Percentiles rank a stretch among this genome's conserved stretches.
phyloP scores from a whole-genome alignment of 1,139 yeast species.

The Candida sp. region DNA sequence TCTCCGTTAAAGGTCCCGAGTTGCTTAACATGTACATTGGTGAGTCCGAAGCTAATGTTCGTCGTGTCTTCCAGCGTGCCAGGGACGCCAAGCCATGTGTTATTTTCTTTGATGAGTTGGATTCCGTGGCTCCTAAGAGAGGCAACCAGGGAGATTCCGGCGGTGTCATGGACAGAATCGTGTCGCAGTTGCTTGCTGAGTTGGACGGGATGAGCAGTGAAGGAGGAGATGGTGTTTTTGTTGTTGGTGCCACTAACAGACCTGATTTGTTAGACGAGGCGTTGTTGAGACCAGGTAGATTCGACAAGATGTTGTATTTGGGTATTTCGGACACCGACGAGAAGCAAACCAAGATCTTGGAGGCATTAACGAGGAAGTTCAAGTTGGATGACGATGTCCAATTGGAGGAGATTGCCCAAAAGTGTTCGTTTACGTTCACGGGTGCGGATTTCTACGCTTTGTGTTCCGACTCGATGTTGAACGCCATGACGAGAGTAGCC shows the following conservation, averaged over 20 bases:
- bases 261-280: conserved; percentile 97
- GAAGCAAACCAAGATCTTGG: conserved; percentile 83
- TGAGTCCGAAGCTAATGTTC: conserved; percentile 96
- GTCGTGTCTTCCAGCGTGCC: conserved; percentile 92
- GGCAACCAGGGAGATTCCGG: conserved; percentile 99
- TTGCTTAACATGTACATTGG: conserved; percentile 97
- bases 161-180: conserved; percentile 98
- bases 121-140: conserved; percentile 97
- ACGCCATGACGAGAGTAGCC: conserved; percentile 94
- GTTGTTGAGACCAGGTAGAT: conserved; percentile 91
- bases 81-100: conserved; percentile 98
- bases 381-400: conserved; percentile 64
- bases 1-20: conserved; percentile 97
- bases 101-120: conserved; percentile 95
- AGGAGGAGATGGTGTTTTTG: conserved; percentile 90
- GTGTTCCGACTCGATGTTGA: conserved; percentile 93
- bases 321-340: conserved; percentile 94
- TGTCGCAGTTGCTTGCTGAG: conserved; percentile 92
- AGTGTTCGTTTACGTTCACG: conserved; percentile 87
- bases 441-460: conserved; percentile 98
- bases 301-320: conserved; percentile 91
- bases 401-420: conserved; percentile 61
- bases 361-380: conserved; percentile 90
- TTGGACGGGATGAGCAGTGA: conserved; percentile 88
- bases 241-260: conserved; percentile 96